Conservation (phyloP, 177 flowering plant genomes). For the Vitis hybrid region DNA sequence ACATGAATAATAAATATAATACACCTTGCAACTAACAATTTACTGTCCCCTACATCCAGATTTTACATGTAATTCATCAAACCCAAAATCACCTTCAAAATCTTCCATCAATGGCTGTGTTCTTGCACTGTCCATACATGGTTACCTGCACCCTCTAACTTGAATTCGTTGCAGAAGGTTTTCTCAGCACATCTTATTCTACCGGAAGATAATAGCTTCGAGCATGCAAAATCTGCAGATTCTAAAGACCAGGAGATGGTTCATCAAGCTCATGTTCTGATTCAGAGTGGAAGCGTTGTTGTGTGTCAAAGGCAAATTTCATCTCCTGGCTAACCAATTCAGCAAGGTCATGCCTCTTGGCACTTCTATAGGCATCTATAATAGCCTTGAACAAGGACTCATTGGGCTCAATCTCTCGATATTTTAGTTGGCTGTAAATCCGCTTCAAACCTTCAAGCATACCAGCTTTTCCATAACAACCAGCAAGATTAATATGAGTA, state of each 20-base stretch:
- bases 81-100: too few species aligned
- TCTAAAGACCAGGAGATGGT: neutral
- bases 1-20: too few species aligned
- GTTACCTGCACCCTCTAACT: too few species aligned
- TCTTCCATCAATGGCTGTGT: too few species aligned
- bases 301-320: constrained; percentile 37
- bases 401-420: constrained; percentile 61
- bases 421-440: constrained; percentile 53
- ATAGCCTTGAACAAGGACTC: constrained; percentile 64
- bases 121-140: too few species aligned
- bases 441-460: constrained; percentile 83
- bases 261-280: constrained; percentile 12
- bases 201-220: neutral
- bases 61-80: too few species aligned
- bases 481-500: constrained; percentile 62
- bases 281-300: constrained; percentile 28
- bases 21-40: too few species aligned
- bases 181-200: neutral
- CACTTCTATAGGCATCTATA: constrained; percentile 53
- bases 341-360: constrained; percentile 62
- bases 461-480: constrained; percentile 83
- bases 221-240: neutral
- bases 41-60: too few species aligned
- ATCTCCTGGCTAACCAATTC: constrained; percentile 62
- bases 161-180: too few species aligned